A percentile compares a stretch with the other conserved stretches of the same genome.
Evolutionary conservation across 78 protist genomes (phyloP).

Genomic region (Emiliania huxleyi): DNA sequence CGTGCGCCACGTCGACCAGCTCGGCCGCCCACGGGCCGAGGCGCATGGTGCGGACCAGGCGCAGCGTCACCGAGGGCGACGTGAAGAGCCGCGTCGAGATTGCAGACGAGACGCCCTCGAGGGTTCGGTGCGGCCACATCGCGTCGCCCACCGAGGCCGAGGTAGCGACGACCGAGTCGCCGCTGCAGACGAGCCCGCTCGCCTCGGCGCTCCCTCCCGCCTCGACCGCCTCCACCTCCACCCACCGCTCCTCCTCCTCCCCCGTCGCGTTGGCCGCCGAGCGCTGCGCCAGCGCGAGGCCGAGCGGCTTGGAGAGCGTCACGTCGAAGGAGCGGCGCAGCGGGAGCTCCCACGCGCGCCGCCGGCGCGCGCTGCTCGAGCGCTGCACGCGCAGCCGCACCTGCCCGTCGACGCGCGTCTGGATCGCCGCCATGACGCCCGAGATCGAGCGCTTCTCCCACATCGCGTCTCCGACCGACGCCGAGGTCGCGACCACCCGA

Average conservation of each 20-base stretch:
- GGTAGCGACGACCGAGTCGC: background rate
- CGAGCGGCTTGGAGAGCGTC: background rate
- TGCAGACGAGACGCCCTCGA: background rate
- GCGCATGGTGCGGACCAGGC: background rate
- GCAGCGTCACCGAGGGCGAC: background rate
- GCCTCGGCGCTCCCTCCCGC: background rate
- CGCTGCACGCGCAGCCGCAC: background rate
- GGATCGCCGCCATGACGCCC: background rate
- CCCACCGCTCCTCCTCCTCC: background rate
- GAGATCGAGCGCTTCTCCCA: background rate
- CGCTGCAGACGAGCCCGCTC: background rate
- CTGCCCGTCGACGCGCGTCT: background rate
- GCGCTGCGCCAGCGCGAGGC: background rate
- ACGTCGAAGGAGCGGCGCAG: background rate
- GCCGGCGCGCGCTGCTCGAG: background rate
- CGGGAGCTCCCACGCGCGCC: background rate
- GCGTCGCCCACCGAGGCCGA: background rate
- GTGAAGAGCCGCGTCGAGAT: background rate
- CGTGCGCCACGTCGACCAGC: background rate
- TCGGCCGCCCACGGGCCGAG: constrained; percentile 1
- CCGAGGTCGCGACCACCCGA: background rate
- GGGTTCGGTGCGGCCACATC: background rate
- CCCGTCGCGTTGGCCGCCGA: background rate
- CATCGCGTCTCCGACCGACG: background rate
- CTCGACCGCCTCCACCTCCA: background rate